Evolutionary conservation across 2,329 filamentous ascomycete species (phyloP).

Genomic region (Tolypocladium endophyticum): DNA sequence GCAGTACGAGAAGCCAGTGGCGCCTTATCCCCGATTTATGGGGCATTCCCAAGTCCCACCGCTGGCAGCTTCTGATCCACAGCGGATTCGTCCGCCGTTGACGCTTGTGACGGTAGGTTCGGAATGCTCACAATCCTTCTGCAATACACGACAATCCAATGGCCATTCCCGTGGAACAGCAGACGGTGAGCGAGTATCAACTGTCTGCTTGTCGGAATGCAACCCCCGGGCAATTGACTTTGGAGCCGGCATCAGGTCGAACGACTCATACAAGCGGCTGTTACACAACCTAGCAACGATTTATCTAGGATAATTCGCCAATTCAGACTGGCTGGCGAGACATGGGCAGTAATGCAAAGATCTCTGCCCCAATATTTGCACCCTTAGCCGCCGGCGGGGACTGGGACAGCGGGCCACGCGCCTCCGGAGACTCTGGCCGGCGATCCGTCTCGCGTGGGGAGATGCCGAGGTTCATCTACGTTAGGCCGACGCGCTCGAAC

Average conservation of each 20-base stretch:
- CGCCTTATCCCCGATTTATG: neutral
- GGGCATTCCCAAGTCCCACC: neutral
- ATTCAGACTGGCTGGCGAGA: neutral
- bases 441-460: neutral
- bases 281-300: neutral
- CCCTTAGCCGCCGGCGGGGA: neutral
- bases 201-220: too few species aligned
- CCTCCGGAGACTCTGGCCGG: neutral
- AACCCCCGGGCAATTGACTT: neutral
- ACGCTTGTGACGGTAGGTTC: neutral
- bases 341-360: neutral
- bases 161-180: neutral
- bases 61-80: neutral
- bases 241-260: neutral
- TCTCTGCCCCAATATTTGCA: neutral
- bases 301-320: neutral
- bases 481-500: neutral
- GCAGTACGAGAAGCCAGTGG: neutral
- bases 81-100: neutral
- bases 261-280: neutral
- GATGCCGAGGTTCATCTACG: neutral
- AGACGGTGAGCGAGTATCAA: neutral
- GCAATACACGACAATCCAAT: neutral
- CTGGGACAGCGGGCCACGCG: neutral
- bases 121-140: neutral